Evolutionary conservation across 331 rosid genomes (phyloP), one percentile per base, ranked within the genome.

Genomic region (Quercus lobata): DNA sequence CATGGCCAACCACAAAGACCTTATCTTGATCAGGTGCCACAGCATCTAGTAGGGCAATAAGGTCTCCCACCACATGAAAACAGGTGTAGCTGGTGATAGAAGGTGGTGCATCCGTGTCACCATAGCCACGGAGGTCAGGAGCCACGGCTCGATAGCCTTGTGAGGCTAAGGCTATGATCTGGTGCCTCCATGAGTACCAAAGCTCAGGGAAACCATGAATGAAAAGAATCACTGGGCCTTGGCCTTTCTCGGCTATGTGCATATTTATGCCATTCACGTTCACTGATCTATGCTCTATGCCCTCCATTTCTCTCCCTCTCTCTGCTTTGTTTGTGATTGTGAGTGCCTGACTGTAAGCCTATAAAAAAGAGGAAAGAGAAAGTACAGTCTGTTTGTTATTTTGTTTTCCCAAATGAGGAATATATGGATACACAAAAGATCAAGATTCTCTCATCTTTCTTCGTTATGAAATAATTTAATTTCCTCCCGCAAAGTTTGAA

Each of bases 121-220:
- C 98, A 72, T 19, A 92, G 24, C 97, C 98, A 0, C 97, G 93
- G 76, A 92, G 92, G 76, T 89, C 97, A 0, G 97, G 97, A 0
- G 94, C 97, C 7, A 94, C 80, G 10, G 94, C 86, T 1, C 89
- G 87, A 83, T 85, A 92, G 14, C 98, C 98, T 0, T 69, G 86
- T 19, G 89, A 87, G 25, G 97, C 87, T 0, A 92, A 73, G 9
- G 88, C 80, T 3, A 57, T 3, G 75, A 94, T 94, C 84, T 94
- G 97, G 87, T 94, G 93, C 30, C 92, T 90, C 97, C 97, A 93
- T 0, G 96, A 57, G 84, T 87, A 90, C 97, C 97, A 93, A 21
- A 89, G 83, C 68, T 90, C 94, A 0, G 98, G 98, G 77, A 94
- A 94, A 72, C 98, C 98, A 77, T 94, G 94, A 76, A 94, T 14